A percentile compares a stretch with the other conserved stretches of the same genome.
Conservation (phyloP, 176 grass and related monocot species). For the Miscanthus lutarioriparius region DNA sequence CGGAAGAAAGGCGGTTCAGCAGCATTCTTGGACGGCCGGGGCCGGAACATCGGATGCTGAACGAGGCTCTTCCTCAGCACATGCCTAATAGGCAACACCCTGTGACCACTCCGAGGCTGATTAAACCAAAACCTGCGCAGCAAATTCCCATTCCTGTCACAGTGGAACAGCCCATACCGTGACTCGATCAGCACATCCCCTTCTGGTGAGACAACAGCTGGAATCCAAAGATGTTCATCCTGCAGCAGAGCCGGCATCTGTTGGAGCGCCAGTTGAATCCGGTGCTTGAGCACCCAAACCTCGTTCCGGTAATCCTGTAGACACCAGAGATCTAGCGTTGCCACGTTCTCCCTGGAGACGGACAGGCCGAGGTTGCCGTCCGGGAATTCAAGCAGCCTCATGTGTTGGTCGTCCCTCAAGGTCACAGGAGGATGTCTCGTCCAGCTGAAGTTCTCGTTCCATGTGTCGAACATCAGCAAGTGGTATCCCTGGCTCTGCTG, state of each 20-base stretch:
- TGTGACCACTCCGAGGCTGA: not conserved
- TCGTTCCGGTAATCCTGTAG: not conserved
- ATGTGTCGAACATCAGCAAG: constrained; percentile 26
- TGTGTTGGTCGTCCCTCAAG: not conserved
- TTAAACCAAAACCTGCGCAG: not conserved
- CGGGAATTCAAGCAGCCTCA: constrained; percentile 22
- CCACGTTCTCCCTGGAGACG: not conserved
- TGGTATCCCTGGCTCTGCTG: not conserved
- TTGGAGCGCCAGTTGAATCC: not conserved
- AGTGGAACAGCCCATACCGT: not conserved
- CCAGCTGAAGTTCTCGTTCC: constrained; percentile 6
- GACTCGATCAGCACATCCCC: not conserved
- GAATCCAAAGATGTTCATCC: not conserved
- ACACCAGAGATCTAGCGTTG: constrained; percentile 21
- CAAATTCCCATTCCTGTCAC: not conserved
- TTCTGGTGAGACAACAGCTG: not conserved
- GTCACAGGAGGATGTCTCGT: not conserved
- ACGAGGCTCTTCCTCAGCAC: not conserved
- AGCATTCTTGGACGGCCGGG: too few species aligned
- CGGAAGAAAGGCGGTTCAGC: not conserved
- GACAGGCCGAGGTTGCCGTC: constrained; percentile 5
- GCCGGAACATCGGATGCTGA: too few species aligned
- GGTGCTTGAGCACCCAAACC: not conserved
- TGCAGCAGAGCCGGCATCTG: not conserved
- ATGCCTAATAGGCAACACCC: not conserved